Conservation (phyloP, 345 rosid genomes). For the Clarkia xantiana region DNA sequence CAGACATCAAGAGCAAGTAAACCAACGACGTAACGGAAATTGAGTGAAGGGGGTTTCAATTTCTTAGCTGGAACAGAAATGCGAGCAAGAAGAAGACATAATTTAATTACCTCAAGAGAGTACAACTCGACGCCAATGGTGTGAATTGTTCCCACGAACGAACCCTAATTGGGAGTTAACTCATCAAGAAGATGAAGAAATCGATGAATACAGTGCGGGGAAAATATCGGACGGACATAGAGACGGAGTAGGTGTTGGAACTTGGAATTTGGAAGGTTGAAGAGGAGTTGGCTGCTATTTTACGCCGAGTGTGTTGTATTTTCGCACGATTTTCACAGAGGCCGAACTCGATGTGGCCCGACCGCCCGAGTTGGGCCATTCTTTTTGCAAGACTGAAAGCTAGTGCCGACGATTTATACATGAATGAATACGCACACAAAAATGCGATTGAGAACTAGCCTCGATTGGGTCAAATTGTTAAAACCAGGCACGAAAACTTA, state of each 20-base stretch:
- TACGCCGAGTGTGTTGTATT: conserved; percentile 3
- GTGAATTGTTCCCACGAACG: neutral
- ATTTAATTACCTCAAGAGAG: neutral
- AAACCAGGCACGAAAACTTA: no score
- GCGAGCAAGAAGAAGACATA: conserved; percentile 1
- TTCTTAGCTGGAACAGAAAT: neutral
- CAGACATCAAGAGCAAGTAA: neutral
- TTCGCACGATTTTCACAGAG: neutral
- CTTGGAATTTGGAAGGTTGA: no score
- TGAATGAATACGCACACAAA: no score
- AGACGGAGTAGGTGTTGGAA: neutral
- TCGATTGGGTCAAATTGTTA: no score
- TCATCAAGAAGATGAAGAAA: neutral
- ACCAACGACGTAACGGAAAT: neutral
- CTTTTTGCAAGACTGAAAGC: no score
- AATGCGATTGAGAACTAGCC: no score
- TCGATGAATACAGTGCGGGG: neutral
- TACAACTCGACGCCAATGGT: neutral
- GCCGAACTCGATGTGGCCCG: neutral
- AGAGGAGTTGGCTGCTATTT: conserved; percentile 2
- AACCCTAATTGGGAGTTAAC: conserved; percentile 1
- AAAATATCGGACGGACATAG: neutral
- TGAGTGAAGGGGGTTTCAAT: neutral
- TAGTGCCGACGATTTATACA: no score
- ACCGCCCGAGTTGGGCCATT: conserved; percentile 5